phyloP scores from a whole-genome alignment of 257 asterid genomes.

The Plantago major region DNA sequence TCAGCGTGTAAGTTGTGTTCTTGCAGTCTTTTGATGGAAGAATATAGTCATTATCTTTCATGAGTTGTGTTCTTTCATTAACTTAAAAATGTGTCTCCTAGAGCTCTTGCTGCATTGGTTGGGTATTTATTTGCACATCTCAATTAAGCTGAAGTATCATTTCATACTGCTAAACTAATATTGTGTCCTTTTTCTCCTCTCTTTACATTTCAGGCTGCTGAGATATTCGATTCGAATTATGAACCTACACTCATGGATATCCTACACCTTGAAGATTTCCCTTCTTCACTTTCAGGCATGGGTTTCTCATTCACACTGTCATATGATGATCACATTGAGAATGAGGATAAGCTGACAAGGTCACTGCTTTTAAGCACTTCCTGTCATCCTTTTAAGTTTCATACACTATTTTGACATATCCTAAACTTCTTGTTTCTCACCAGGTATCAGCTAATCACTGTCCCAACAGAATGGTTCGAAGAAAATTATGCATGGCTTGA shows the following conservation, averaged over 20 bases:
- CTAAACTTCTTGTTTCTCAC: background rate
- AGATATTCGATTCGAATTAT: conserved; percentile 47
- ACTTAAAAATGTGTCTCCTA: background rate
- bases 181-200: background rate
- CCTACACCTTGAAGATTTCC: conserved; percentile 50
- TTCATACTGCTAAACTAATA: no score
- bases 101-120: background rate
- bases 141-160: no score
- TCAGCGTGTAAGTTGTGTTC: conserved; percentile 39
- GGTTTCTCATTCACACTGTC: conserved; percentile 47
- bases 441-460: conserved; percentile 29
- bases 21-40: background rate
- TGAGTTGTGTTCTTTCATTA: no score
- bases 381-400: background rate
- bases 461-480: conserved; percentile 17
- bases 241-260: conserved; percentile 46
- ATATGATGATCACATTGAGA: conserved; percentile 31
- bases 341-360: conserved; percentile 6
- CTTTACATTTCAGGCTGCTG: conserved; percentile 39
- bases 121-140: background rate
- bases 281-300: conserved; percentile 45
- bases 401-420: background rate
- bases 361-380: background rate
- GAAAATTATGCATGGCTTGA: conserved; percentile 25
- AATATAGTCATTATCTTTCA: no score